Percentiles rank a stretch among this genome's conserved stretches.
Conservation (phyloP, 805 yeast species). For the Pichia cabralensis region DNA sequence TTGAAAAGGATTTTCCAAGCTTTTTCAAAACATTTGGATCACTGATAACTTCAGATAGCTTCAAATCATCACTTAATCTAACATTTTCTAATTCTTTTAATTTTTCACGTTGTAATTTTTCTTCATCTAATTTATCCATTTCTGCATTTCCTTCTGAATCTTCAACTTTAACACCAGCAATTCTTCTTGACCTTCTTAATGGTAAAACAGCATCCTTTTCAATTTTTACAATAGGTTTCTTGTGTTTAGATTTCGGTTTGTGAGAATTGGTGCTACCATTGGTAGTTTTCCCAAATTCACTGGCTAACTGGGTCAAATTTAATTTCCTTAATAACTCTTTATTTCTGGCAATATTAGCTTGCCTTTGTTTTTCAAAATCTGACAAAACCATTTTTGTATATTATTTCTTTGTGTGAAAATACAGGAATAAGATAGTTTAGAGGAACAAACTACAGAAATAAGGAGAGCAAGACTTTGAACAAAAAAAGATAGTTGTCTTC, state of each 20-base stretch:
- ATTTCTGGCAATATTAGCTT: conserved; percentile 76
- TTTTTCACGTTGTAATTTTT: conserved; percentile 27
- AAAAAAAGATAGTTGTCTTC: too few species aligned
- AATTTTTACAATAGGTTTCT: conserved; percentile 18
- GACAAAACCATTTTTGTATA: conserved; percentile 39
- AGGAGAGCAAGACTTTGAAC: too few species aligned
- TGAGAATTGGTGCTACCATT: background rate
- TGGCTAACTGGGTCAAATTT: conserved; percentile 50
- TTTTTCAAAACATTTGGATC: conserved; percentile 27
- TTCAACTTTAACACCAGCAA: conserved; percentile 53
- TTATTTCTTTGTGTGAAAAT: too few species aligned
- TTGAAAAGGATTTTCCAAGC: conserved; percentile 45
- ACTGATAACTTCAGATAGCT: conserved; percentile 45
- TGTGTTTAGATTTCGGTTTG: conserved; percentile 5
- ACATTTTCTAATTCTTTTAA: conserved; percentile 33
- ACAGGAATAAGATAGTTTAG: too few species aligned
- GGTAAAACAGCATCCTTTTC: conserved; percentile 35
- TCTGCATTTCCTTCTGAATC: conserved; percentile 33
- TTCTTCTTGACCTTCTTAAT: conserved; percentile 64
- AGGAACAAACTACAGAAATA: too few species aligned
- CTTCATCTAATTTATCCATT: conserved; percentile 29
- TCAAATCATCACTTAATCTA: conserved; percentile 57
- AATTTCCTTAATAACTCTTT: conserved; percentile 62
- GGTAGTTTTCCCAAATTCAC: conserved; percentile 14
- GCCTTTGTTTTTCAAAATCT: conserved; percentile 63